Conservation (phyloP, 1,284 basidiomycete genomes). For the Agroathelia rolfsii region DNA sequence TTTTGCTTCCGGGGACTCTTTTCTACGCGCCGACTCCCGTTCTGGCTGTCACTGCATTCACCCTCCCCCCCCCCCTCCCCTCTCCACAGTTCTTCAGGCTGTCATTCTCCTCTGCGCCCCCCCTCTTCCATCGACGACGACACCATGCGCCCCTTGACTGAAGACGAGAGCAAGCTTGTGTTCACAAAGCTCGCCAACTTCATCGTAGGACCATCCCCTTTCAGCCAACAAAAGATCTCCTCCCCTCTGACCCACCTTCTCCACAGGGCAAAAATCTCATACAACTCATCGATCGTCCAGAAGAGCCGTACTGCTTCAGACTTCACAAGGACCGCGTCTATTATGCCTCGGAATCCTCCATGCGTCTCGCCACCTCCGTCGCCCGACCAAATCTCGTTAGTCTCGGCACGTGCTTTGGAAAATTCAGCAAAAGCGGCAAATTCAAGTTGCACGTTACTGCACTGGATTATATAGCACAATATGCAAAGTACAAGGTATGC, state of each 20-base stretch:
- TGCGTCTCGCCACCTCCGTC: slow-evolving; percentile 88
- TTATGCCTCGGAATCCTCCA: slow-evolving; percentile 89
- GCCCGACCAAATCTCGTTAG: slow-evolving; percentile 89
- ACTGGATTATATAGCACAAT: slow-evolving; percentile 89
- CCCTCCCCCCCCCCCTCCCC: slow-evolving; percentile 1
- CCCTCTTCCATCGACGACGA: slow-evolving; percentile 4
- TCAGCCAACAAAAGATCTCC: neutral
- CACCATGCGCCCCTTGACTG: slow-evolving; percentile 72
- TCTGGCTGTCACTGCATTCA: too few relatives aligned
- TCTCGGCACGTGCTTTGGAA: slow-evolving; percentile 94
- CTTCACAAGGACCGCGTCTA: slow-evolving; percentile 87
- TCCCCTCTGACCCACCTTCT: slow-evolving; percentile 1
- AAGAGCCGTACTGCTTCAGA: slow-evolving; percentile 86
- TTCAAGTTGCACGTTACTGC: slow-evolving; percentile 96
- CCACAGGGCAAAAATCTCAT: slow-evolving; percentile 81
- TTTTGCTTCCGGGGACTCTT: too few relatives aligned
- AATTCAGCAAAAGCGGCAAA: slow-evolving; percentile 96
- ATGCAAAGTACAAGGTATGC: slow-evolving; percentile 93
- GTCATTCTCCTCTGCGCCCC: slow-evolving; percentile 2
- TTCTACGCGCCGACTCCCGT: too few relatives aligned
- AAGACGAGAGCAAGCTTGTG: slow-evolving; percentile 79
- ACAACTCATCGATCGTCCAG: slow-evolving; percentile 76
- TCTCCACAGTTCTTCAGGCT: slow-evolving; percentile 2
- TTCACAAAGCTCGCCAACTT: slow-evolving; percentile 91
- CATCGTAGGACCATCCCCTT: slow-evolving; percentile 42